Base-by-base conservation (phyloP, 2,329 filamentous ascomycete species). In the Fusarium stilboides region DNA sequence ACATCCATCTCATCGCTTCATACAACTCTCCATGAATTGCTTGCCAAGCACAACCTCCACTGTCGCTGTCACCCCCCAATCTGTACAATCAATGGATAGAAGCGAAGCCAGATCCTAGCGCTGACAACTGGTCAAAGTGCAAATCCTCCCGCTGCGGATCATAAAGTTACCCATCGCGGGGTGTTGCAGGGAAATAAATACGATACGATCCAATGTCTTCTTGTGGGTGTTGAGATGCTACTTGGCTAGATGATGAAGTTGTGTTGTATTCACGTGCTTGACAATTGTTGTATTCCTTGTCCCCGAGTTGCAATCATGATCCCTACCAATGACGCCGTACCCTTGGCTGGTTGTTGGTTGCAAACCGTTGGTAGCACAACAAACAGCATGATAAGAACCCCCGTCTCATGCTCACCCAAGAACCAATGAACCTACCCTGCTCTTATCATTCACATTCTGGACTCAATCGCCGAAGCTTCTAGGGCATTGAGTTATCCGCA, bases 41-140 rank as follows among this genome's bases (percentile, higher is more conserved):
- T 8, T 43, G 56, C 40, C 43, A 28, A 43, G 54, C 28, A 13
- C 28, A 17, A 24, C 40, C 40, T 42, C 40, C 20, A 24, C 40
- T 24, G 40, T 24, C 40, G 12, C 34, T 36, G 46, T 26, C 22
- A 33, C 36, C 37, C 17, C 36, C 14, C 49, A 28, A 19, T 24
- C 42, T 36, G 45, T 64, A 59, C n/a, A n/a, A n/a, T n/a, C n/a
- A 59, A 26, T 57, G 31, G 10, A 24, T 24, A 24, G 22, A 24
- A 24, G 22, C 22, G 22, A 10, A 8, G 5, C 19, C 39, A 15
- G 31, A 37, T 17, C 46, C 42, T 37, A 39, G 53, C 53, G 52
- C 52, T 65, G 45, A 52, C 52, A 59, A 36, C 6, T 58, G 59
- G 60, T 64, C 61, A 49, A 40, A 64, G 61, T 51, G 39, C 14